Evolutionary conservation across 2,329 filamentous ascomycete species (phyloP), one percentile per base, ranked within the genome.

Genomic region (Arachnomyces sp.): DNA sequence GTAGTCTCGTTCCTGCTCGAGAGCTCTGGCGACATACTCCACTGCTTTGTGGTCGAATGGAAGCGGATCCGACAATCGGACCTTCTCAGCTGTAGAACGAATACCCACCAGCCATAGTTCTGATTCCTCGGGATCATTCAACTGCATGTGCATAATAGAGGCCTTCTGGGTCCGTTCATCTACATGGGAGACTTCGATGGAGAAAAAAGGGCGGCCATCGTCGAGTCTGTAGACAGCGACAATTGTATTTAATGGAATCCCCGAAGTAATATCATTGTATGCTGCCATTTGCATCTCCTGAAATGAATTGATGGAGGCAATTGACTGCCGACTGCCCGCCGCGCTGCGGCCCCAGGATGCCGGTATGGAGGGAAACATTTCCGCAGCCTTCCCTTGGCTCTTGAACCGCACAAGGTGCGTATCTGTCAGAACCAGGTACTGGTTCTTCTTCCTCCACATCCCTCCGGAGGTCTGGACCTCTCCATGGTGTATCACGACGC

Each of bases 391-490:
- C 33, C 68, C 63, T 49, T 82, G 77, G 51, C 67, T 81, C 58
- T 84, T 82, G 65, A 81, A 84, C 9, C 81, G 72, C 40, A 84
- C 63, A 40, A 85, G 62, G 57, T 84, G 77, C 4, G 72, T 75
- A 48, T 84, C 81, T 5, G 80, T 85, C 48, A 85, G 65, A 11
- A 84, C 81, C 40, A 85, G 64, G 51, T 82, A 85, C 56, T 84
- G 80, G 59, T 74, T 81, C 64, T 80, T 82, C 63, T 82, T 83
- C 56, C 80, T 70, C 61, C 84, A 82, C 70, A 84, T 76, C 44
- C 76, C 75, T 41, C 75, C 79, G 36, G 77, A 78, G 9, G 77
- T 83, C 59, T 84, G 80, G 12, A 84, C 76, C 54, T 83, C 81
- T 29, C 81, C 81, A 62, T 83, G 76, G 46, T 80, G 72, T 29